Evolutionary conservation across 2,329 filamentous ascomycete species (phyloP).

Genomic region (Rosellinia necatrix): DNA sequence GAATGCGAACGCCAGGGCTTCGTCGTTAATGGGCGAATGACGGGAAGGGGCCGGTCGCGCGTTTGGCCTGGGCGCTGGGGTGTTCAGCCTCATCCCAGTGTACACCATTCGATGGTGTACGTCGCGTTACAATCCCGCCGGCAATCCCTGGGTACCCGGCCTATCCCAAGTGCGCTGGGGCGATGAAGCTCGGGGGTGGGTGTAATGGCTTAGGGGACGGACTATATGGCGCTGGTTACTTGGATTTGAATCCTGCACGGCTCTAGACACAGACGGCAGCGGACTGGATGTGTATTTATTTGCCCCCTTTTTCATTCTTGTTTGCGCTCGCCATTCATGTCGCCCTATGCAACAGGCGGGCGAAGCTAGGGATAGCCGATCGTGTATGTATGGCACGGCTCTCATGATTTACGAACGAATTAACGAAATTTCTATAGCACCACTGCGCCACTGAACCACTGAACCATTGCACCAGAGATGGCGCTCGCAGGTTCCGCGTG

Average conservation of each 20-base stretch:
- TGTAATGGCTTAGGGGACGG: slow-evolving; percentile 6
- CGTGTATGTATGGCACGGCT: slow-evolving; percentile 14
- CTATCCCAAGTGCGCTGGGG: slow-evolving; percentile 1
- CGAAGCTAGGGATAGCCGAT: slow-evolving; percentile 3
- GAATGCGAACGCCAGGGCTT: slow-evolving; percentile 1
- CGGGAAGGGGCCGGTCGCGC: slow-evolving; percentile 4
- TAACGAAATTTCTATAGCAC: slow-evolving; percentile 10
- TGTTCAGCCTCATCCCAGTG: slow-evolving; percentile 22
- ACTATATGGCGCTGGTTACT: slow-evolving; percentile 15
- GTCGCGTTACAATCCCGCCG: slow-evolving; percentile 2
- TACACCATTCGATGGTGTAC: not conserved
- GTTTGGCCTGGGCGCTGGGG: slow-evolving; percentile 3
- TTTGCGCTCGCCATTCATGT: slow-evolving; percentile 7
- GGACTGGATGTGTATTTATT: not conserved
- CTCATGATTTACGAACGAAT: slow-evolving; percentile 25
- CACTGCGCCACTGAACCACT: too few species aligned
- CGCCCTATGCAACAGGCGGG: slow-evolving; percentile 13
- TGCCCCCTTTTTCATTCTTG: not conserved
- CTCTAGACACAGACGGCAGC: slow-evolving; percentile 2
- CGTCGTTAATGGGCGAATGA: slow-evolving; percentile 24
- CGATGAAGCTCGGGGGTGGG: slow-evolving; percentile 3
- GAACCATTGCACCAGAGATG: too few species aligned
- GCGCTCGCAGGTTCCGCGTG: not conserved
- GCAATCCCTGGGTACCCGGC: slow-evolving; percentile 6
- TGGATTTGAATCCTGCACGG: slow-evolving; percentile 24